phyloP scores from a whole-genome alignment of 1,284 basidiomycete genomes.

The Boletellus sp. region DNA sequence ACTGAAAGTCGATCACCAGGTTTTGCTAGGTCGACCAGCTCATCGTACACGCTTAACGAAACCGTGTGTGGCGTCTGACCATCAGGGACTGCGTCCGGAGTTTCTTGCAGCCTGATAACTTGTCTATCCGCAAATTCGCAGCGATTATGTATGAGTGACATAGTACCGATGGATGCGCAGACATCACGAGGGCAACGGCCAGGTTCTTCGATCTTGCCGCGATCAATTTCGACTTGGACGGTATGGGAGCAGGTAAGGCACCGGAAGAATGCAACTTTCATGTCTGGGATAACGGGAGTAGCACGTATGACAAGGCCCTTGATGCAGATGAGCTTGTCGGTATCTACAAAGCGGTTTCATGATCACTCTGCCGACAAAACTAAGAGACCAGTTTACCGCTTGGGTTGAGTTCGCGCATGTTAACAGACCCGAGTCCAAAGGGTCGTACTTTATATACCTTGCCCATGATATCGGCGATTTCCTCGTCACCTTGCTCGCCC shows the following conservation, averaged over 20 bases:
- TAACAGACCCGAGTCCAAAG: constrained; percentile 78
- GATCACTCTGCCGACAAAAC: not conserved
- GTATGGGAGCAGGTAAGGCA: constrained; percentile 96
- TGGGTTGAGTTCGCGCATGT: constrained; percentile 91
- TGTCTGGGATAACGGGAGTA: constrained; percentile 97
- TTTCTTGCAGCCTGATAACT: constrained; percentile 93
- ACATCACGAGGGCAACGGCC: constrained; percentile 88
- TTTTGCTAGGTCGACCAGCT: constrained; percentile 92
- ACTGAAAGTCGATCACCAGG: constrained; percentile 92
- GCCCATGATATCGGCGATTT: constrained; percentile 75
- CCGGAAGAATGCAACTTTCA: constrained; percentile 98
- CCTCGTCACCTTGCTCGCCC: constrained; percentile 69
- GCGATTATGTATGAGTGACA: constrained; percentile 95
- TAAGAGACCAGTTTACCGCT: constrained; percentile 51
- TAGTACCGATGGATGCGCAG: constrained; percentile 83
- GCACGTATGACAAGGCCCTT: constrained; percentile 97
- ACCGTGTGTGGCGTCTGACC: constrained; percentile 98
- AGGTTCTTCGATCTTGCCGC: constrained; percentile 94
- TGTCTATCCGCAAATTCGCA: constrained; percentile 96
- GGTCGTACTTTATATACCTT: constrained; percentile 91
- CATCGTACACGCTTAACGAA: constrained; percentile 93
- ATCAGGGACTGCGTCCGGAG: constrained; percentile 95
- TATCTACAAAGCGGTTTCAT: constrained; percentile 55
- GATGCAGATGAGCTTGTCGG: constrained; percentile 93
- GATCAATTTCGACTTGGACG: constrained; percentile 91